phyloP scores from a whole-genome alignment of 306 rosid species.

The Senna tora region DNA sequence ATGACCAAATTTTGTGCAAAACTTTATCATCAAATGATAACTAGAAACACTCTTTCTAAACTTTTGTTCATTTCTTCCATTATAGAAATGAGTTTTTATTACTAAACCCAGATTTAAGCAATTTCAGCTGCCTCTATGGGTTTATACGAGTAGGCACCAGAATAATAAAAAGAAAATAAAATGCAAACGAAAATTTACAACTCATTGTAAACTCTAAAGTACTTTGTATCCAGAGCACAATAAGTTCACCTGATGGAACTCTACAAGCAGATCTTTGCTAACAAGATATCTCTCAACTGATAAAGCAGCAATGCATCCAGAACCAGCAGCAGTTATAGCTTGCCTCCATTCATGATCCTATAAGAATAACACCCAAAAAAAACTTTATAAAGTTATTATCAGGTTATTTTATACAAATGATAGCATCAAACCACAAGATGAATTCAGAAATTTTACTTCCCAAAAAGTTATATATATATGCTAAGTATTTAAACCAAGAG shows the following conservation, averaged over 20 bases:
- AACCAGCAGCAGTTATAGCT: conserved; percentile 97
- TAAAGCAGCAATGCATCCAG: conserved; percentile 95
- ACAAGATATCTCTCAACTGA: conserved; percentile 96
- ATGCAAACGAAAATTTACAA: background rate
- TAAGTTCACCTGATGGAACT: conserved; percentile 92
- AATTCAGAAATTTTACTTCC: conserved; percentile 27
- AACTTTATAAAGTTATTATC: conserved; percentile 2
- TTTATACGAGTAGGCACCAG: too few relatives aligned
- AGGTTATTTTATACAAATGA: conserved; percentile 4
- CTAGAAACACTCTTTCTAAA: too few relatives aligned
- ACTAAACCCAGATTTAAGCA: too few relatives aligned
- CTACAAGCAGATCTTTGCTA: conserved; percentile 70
- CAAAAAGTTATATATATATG: conserved; percentile 17
- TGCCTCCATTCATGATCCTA: conserved; percentile 99
- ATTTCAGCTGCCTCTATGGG: too few relatives aligned
- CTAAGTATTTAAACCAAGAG: conserved; percentile 4
- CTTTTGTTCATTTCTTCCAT: too few relatives aligned
- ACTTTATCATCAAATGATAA: too few relatives aligned
- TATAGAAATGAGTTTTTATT: too few relatives aligned
- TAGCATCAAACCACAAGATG: conserved; percentile 32
- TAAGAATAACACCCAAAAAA: conserved; percentile 21
- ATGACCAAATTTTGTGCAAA: too few relatives aligned
- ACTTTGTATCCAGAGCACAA: conserved; percentile 19
- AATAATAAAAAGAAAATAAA: too few relatives aligned
- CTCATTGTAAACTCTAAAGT: conserved; percentile 13